Evolutionary conservation across 305 asterid genomes (phyloP).

Genomic region (Fraxinus nigra): DNA sequence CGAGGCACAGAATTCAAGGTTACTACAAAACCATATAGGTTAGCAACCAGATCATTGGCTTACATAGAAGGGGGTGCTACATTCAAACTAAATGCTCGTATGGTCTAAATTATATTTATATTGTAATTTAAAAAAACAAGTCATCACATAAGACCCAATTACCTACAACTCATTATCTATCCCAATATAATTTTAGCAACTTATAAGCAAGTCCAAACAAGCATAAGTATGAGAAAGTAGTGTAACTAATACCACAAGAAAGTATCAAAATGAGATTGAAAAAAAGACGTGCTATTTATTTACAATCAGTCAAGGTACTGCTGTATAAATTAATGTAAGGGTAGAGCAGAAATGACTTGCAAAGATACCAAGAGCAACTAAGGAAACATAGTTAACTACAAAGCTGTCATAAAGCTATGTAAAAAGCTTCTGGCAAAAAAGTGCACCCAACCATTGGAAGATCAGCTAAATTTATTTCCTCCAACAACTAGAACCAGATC

Average conservation of each 20-base stretch:
- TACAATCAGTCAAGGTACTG: background rate
- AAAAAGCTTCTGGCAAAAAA: background rate
- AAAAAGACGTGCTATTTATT: background rate
- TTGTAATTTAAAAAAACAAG: background rate
- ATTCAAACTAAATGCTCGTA: background rate
- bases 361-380: background rate
- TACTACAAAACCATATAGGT: background rate
- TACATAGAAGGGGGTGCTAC: background rate
- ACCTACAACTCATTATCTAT: background rate
- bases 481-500: background rate
- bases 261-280: background rate
- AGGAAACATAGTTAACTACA: background rate
- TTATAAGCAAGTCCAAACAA: background rate
- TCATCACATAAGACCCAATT: background rate
- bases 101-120: background rate
- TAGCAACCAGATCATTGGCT: background rate
- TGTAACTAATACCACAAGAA: background rate
- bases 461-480: background rate
- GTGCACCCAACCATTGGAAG: background rate
- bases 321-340: background rate
- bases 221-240: background rate
- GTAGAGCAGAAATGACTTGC: background rate
- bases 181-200: background rate
- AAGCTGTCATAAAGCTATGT: background rate
- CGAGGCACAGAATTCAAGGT: background rate